Conservation (phyloP, 2,329 filamentous ascomycete species). For the Fonsecaea multimorphosa region DNA sequence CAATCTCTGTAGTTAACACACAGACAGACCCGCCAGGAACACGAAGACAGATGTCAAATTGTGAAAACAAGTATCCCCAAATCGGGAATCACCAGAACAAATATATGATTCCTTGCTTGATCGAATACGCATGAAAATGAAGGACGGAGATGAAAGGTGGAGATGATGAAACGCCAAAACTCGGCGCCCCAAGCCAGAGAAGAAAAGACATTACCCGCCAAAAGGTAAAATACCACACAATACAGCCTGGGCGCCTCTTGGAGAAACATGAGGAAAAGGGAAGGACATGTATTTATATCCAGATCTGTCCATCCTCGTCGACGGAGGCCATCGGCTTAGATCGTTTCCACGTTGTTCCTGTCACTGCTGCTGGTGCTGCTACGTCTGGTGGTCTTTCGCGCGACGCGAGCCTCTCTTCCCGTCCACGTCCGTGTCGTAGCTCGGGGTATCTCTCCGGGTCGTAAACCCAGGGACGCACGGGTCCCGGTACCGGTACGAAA, state of each 20-base stretch:
- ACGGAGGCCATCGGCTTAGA: constrained; percentile 18
- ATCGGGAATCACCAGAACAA: neutral
- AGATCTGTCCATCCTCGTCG: constrained; percentile 21
- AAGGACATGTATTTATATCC: constrained; percentile 27
- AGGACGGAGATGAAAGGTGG: no score
- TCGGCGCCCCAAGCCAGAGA: no score
- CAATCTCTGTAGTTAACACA: neutral
- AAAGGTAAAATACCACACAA: no score
- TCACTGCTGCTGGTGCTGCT: neutral
- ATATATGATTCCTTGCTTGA: neutral
- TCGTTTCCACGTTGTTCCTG: neutral
- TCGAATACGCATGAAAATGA: no score
- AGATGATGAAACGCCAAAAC: no score
- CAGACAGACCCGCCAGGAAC: neutral
- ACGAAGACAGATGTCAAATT: neutral
- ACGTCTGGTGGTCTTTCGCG: no score
- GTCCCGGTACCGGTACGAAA: no score
- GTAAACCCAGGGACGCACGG: neutral
- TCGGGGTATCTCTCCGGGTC: neutral
- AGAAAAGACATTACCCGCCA: no score
- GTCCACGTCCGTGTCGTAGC: neutral
- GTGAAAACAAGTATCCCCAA: neutral
- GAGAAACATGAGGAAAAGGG: no score
- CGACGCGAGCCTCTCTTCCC: neutral
- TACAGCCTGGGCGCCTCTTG: no score